These are phyloP conservation scores for Halteria grandinella DNA, from an alignment of 73 alveolate species.

Conservation along the genomic window DNA sequence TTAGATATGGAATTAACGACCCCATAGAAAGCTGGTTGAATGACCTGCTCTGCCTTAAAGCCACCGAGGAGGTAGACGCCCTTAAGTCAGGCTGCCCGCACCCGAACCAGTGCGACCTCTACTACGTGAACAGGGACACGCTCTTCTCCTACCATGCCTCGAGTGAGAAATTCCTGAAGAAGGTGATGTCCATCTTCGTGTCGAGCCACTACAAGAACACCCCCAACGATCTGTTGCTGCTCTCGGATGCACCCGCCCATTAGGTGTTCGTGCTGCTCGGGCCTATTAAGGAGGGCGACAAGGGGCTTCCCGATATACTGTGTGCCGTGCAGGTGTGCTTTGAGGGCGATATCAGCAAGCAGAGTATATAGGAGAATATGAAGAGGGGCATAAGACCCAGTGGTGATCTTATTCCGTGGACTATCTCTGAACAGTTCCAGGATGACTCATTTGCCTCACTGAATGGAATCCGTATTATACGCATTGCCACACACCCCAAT, in stretches of 20 bases:
- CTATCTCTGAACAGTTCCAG: constrained; percentile 96
- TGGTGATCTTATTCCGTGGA: constrained; percentile 99
- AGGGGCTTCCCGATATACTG: constrained; percentile 95
- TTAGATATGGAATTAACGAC: constrained; percentile 97
- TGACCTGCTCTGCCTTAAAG: constrained; percentile 95
- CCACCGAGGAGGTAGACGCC: constrained; percentile 69
- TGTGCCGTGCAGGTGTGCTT: constrained; percentile 97
- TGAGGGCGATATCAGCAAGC: constrained; percentile 69
- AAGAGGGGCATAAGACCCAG: constrained; percentile 90
- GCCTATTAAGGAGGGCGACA: constrained; percentile 81
- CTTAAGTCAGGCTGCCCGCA: constrained; percentile 85
- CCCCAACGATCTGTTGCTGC: constrained; percentile 99
- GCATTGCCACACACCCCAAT: constrained; percentile 99
- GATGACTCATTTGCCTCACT: constrained; percentile 94
- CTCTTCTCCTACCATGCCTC: constrained; percentile 97
- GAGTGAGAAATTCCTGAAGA: constrained; percentile 95
- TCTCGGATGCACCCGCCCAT: constrained; percentile 99
- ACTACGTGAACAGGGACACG: constrained; percentile 98
- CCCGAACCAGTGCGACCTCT: constrained; percentile 95
- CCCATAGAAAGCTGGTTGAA: constrained; percentile 98
- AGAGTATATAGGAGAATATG: constrained; percentile 78
- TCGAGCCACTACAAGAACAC: constrained; percentile 99
- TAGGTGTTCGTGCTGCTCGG: constrained; percentile 95
- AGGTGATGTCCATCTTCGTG: constrained; percentile 97
- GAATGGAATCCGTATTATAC: constrained; percentile 96